Percentiles rank a stretch among this genome's conserved stretches.
Conservation (phyloP, 345 rosid species). For the Syzygium jambos region DNA sequence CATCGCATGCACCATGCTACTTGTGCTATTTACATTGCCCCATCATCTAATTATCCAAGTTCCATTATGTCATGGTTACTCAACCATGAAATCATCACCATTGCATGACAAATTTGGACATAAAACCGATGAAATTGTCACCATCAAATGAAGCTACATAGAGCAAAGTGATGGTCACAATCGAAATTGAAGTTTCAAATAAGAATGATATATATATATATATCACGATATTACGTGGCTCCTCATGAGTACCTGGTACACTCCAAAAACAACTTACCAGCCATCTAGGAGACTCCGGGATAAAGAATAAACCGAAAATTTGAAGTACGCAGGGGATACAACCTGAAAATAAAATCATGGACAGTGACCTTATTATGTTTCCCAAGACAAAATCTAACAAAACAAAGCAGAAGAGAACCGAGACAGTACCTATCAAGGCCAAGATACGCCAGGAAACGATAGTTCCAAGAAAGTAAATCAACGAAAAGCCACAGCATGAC, state of each 20-base stretch:
- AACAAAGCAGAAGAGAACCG: neutral
- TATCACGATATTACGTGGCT: neutral
- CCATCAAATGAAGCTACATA: neutral
- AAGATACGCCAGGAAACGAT: conserved; percentile 20
- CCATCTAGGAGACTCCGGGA: conserved; percentile 52
- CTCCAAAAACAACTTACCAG: conserved; percentile 11
- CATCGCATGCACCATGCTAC: neutral
- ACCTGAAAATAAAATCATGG: conserved; percentile 12
- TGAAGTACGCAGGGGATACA: conserved; percentile 17
- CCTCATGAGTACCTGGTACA: neutral
- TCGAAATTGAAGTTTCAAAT: neutral
- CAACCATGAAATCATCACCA: neutral
- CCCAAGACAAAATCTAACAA: neutral
- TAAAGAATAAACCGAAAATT: conserved; percentile 22
- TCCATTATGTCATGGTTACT: neutral
- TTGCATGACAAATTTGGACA: neutral
- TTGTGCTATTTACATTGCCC: neutral
- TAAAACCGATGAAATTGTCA: neutral
- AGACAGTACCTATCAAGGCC: conserved; percentile 10
- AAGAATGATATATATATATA: neutral
- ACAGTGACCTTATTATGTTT: neutral
- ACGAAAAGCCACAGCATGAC: conserved; percentile 12
- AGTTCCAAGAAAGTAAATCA: conserved; percentile 13
- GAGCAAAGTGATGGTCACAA: neutral
- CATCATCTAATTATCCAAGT: neutral